A percentile compares a stretch with the other conserved stretches of the same genome.
Conservation (phyloP, 768 basidiomycete species). For the Hericium alpestre region DNA sequence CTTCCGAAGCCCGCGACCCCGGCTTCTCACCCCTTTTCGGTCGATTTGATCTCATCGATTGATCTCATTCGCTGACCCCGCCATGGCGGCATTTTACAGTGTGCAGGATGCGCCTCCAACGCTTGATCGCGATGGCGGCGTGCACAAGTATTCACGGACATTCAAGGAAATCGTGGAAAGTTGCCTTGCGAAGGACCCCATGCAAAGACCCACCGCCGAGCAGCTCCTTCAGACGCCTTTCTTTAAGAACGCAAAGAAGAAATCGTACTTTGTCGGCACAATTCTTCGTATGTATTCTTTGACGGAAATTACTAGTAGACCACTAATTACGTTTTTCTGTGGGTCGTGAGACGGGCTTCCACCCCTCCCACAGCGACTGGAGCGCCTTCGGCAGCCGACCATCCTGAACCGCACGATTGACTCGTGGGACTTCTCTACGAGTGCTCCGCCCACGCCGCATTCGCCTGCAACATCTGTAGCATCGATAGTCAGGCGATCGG, state of each 20-base stretch:
- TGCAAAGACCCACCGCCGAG: constrained; percentile 65
- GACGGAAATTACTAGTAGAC: neutral
- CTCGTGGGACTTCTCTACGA: constrained; percentile 72
- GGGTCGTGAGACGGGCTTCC: constrained; percentile 47
- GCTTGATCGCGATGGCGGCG: constrained; percentile 61
- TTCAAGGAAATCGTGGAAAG: constrained; percentile 78
- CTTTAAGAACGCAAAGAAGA: constrained; percentile 73
- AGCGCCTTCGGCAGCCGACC: constrained; percentile 39
- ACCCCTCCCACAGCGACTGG: constrained; percentile 62
- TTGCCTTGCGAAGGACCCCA: constrained; percentile 80
- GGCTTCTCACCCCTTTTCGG: neutral
- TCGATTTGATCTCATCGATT: neutral
- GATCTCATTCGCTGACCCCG: neutral
- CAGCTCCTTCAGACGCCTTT: constrained; percentile 71
- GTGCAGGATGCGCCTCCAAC: constrained; percentile 72
- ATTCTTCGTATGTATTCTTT: constrained; percentile 45
- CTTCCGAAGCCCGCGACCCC: neutral
- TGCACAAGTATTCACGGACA: constrained; percentile 63
- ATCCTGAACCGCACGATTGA: constrained; percentile 46
- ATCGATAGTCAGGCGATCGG: neutral
- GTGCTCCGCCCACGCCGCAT: neutral
- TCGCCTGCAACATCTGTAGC: neutral
- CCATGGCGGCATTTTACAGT: constrained; percentile 23
- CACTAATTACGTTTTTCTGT: neutral
- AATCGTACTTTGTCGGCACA: constrained; percentile 63